Conservation (phyloP, 495 filamentous ascomycete species). For the Penicillium silybi region DNA sequence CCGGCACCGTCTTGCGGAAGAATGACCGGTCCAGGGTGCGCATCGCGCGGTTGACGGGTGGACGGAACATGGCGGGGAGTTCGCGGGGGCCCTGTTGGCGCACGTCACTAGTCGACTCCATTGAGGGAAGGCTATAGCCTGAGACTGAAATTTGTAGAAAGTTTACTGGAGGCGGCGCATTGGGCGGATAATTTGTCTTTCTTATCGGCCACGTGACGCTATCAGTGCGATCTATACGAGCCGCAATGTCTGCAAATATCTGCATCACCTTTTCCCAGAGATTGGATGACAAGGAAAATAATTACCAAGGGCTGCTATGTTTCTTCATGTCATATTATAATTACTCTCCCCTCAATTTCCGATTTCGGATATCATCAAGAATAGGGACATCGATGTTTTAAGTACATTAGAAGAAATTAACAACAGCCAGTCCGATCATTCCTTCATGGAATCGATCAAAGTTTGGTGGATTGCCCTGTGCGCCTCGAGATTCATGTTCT, state of each 20-base stretch:
- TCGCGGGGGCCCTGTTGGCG: constrained; percentile 24
- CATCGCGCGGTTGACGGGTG: constrained; percentile 80
- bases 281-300: background rate
- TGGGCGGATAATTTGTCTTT: constrained; percentile 5
- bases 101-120: constrained; percentile 23
- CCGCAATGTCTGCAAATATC: background rate
- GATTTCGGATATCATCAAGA: background rate
- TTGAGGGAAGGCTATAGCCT: constrained; percentile 17
- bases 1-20: constrained; percentile 69
- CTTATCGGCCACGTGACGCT: background rate
- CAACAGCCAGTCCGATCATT: background rate
- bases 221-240: background rate
- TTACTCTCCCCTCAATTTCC: background rate
- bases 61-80: constrained; percentile 61
- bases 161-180: background rate
- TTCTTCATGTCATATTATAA: background rate
- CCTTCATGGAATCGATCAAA: constrained; percentile 30
- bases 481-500: constrained; percentile 31
- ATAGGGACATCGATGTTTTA: background rate
- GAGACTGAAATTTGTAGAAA: background rate
- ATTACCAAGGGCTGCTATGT: background rate
- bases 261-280: background rate
- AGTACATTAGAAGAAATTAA: background rate
- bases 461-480: constrained; percentile 42
- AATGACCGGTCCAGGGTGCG: constrained; percentile 73